These are phyloP conservation scores for Phytophthora vignae DNA, from an alignment of 352 stramenopile species.

Conservation along the genomic window DNA sequence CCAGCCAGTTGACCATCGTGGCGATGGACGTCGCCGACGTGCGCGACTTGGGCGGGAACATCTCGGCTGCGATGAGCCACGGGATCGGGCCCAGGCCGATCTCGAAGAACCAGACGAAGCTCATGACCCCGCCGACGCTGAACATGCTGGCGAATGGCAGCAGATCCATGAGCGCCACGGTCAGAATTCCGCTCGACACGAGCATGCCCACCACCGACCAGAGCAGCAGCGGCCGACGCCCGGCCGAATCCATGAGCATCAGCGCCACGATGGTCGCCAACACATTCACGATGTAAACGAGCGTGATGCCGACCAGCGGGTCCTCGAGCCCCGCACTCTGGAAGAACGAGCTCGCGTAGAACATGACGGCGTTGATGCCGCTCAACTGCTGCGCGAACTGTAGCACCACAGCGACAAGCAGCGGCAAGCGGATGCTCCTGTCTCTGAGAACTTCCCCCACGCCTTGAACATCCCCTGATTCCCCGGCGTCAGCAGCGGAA, in stretches of 20 bases:
- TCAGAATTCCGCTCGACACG: conserved; percentile 64
- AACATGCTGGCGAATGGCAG: conserved; percentile 60
- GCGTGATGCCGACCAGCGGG: conserved; percentile 61
- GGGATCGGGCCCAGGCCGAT: conserved; percentile 92
- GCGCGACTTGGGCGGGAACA: conserved; percentile 95
- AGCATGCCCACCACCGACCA: conserved; percentile 76
- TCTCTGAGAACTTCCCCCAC: conserved; percentile 65
- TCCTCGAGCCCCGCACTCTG: conserved; percentile 66
- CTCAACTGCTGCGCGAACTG: conserved; percentile 77
- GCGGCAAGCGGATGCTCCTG: conserved; percentile 54
- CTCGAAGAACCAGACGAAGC: conserved; percentile 81
- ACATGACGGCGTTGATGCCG: conserved; percentile 85
- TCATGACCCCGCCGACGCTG: conserved; percentile 70
- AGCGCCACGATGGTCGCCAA: conserved; percentile 74
- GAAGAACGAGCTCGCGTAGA: conserved; percentile 82
- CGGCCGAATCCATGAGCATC: conserved; percentile 76
- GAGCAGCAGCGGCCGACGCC: conserved; percentile 67
- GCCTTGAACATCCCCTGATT: conserved; percentile 56
- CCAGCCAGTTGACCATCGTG: conserved; percentile 96
- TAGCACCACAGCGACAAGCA: conserved; percentile 71
- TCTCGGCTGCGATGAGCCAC: conserved; percentile 96
- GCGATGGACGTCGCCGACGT: conserved; percentile 90
- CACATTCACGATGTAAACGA: conserved; percentile 77
- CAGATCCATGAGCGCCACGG: conserved; percentile 59
- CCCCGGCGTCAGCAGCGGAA: conserved; percentile 63